Evolutionary conservation across 2,329 filamentous ascomycete genomes (phyloP).

Genomic region (Bipolaris bicolor): DNA sequence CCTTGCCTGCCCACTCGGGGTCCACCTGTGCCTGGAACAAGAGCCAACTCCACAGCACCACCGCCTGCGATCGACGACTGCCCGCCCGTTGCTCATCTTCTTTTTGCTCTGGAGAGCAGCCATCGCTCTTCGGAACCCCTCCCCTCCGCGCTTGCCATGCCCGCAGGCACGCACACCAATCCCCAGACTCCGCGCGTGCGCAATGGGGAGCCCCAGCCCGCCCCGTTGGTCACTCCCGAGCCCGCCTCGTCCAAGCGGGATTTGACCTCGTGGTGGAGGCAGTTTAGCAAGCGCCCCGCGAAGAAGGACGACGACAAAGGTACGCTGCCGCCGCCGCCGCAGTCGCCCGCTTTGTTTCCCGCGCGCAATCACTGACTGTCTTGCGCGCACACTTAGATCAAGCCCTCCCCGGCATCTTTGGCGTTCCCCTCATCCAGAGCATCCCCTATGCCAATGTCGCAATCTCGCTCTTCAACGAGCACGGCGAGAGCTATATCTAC

Average conservation of each 20-base stretch:
- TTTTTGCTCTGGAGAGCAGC: slow-evolving; percentile 29
- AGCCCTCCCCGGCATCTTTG: slow-evolving; percentile 81
- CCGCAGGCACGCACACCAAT: slow-evolving; percentile 46
- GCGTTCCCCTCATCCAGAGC: slow-evolving; percentile 88
- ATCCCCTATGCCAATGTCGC: slow-evolving; percentile 98
- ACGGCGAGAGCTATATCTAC: slow-evolving; percentile 95
- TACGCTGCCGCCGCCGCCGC: slow-evolving; percentile 40
- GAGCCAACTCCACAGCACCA: slow-evolving; percentile 26
- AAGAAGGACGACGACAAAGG: slow-evolving; percentile 69
- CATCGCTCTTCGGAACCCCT: slow-evolving; percentile 26
- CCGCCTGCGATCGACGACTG: slow-evolving; percentile 21
- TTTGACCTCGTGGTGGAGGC: slow-evolving; percentile 96
- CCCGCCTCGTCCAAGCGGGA: slow-evolving; percentile 86
- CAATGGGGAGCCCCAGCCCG: slow-evolving; percentile 52
- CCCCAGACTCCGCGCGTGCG: slow-evolving; percentile 52
- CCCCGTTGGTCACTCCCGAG: slow-evolving; percentile 57
- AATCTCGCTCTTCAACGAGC: slow-evolving; percentile 91
- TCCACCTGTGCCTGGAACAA: slow-evolving; percentile 30
- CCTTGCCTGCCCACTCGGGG: slow-evolving; percentile 37
- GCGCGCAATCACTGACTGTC: slow-evolving; percentile 31
- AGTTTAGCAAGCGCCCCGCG: slow-evolving; percentile 73
- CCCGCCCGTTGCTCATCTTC: slow-evolving; percentile 20
- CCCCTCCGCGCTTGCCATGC: slow-evolving; percentile 42
- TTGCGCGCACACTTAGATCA: slow-evolving; percentile 33
- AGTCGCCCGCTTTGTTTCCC: slow-evolving; percentile 16